Conservation (phyloP, 2,329 filamentous ascomycete genomes). For the Trichothecium roseum region DNA sequence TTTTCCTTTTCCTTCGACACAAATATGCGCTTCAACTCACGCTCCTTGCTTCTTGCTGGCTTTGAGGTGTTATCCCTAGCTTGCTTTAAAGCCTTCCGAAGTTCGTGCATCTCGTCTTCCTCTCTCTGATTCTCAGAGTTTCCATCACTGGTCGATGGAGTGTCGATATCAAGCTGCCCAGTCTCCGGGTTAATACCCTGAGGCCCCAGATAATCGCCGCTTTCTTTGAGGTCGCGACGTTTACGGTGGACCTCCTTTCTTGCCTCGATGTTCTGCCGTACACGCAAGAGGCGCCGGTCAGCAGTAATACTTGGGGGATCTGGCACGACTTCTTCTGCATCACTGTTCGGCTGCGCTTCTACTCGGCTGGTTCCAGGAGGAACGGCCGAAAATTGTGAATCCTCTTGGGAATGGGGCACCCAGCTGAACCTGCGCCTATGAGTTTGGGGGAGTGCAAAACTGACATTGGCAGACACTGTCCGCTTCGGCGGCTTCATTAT, state of each 20-base stretch:
- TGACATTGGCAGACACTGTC: background rate
- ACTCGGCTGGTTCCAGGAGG: no score
- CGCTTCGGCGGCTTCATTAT: conserved; percentile 1
- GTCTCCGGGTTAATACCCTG: conserved; percentile 48
- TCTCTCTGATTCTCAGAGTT: conserved; percentile 17
- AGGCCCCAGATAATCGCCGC: conserved; percentile 48
- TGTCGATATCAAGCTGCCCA: conserved; percentile 39
- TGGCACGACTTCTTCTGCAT: background rate
- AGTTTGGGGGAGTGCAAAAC: background rate
- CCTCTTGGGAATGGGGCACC: background rate
- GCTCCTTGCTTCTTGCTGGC: conserved; percentile 21
- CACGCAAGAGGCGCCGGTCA: conserved; percentile 6
- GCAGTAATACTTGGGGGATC: conserved; percentile 4
- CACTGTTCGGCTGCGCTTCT: no score
- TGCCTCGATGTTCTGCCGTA: conserved; percentile 15
- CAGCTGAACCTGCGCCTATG: conserved; percentile 2
- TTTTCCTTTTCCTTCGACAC: conserved; percentile 24
- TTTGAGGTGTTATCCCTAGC: no score
- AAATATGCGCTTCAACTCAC: conserved; percentile 23
- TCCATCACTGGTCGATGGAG: conserved; percentile 35
- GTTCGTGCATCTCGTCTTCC: no score
- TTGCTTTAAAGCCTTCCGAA: conserved; percentile 22
- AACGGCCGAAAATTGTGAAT: no score
- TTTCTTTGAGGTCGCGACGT: conserved; percentile 37
- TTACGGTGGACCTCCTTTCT: conserved; percentile 21